These are phyloP conservation scores for Avena insularis DNA, from an alignment of 176 grass and related monocot genomes.

Conservation along the genomic window DNA sequence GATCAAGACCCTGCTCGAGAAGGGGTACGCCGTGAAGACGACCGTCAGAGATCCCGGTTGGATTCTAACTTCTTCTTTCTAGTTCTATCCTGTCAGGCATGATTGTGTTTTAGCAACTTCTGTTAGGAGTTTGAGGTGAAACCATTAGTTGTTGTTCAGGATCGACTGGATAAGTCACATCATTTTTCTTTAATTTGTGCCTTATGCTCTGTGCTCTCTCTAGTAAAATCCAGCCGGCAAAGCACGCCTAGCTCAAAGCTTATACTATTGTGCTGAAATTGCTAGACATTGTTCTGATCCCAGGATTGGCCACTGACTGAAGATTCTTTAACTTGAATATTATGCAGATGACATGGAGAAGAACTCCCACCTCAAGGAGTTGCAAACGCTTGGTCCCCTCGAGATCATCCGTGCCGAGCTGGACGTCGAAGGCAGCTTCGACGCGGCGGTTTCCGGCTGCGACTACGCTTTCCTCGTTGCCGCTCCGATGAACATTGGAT, in stretches of 20 bases:
- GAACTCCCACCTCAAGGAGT: constrained; percentile 9
- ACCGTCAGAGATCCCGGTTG: constrained; percentile 79
- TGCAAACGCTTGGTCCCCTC: constrained; percentile 22
- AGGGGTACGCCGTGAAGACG: constrained; percentile 67
- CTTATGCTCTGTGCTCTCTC: background rate
- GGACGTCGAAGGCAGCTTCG: constrained; percentile 43
- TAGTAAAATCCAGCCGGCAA: background rate
- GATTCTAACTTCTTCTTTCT: background rate
- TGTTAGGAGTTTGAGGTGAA: background rate
- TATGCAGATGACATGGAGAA: constrained; percentile 24
- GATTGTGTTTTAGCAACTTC: background rate
- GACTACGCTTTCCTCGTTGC: constrained; percentile 46
- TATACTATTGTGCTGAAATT: background rate
- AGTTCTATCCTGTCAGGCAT: background rate
- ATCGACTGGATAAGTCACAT: no score
- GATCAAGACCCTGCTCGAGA: constrained; percentile 68
- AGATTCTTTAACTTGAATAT: no score
- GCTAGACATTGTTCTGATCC: background rate
- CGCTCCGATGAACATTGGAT: constrained; percentile 27
- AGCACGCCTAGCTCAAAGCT: background rate
- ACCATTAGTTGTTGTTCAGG: no score
- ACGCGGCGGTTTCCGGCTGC: constrained; percentile 24
- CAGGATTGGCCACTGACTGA: no score
- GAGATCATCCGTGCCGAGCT: constrained; percentile 22
- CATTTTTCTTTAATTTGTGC: no score